These are phyloP conservation scores for Colletotrichum caudatum DNA, from an alignment of 2,329 filamentous ascomycete species.

Conservation along the genomic window DNA sequence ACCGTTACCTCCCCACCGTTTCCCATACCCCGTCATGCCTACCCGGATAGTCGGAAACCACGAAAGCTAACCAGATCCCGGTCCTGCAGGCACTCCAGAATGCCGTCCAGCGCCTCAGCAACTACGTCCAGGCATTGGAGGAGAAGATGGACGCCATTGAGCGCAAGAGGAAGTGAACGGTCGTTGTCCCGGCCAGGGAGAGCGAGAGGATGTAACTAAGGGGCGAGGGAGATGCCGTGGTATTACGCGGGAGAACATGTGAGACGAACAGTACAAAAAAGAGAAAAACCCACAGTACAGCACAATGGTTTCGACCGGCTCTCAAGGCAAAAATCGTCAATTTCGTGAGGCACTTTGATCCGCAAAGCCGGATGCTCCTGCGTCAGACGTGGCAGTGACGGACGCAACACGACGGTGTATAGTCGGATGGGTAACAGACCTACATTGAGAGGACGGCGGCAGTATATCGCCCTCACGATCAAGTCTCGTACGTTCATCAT, in stretches of 20 bases:
- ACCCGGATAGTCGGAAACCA: slow-evolving; percentile 3
- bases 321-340: not conserved
- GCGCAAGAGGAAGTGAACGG: slow-evolving; percentile 73
- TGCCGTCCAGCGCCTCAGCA: slow-evolving; percentile 86
- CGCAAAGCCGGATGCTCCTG: not conserved
- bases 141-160: slow-evolving; percentile 77
- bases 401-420: not conserved
- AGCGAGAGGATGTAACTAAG: not conserved
- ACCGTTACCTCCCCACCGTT: not conserved
- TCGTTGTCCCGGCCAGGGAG: not conserved
- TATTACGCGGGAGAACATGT: slow-evolving; percentile 15
- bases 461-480: not conserved
- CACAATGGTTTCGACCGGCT: slow-evolving; percentile 34
- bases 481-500: not conserved
- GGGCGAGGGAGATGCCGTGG: slow-evolving; percentile 7
- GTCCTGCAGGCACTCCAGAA: slow-evolving; percentile 80
- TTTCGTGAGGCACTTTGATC: not conserved
- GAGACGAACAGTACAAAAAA: slow-evolving; percentile 32
- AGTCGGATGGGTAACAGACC: not conserved
- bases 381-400: not conserved
- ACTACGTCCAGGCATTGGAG: slow-evolving; percentile 85
- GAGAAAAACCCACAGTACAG: slow-evolving; percentile 1
- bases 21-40: not conserved
- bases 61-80: slow-evolving; percentile 16
- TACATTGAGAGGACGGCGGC: not conserved